Conservation (phyloP, 768 basidiomycete species). For the Rhizopogon salebrosus region DNA sequence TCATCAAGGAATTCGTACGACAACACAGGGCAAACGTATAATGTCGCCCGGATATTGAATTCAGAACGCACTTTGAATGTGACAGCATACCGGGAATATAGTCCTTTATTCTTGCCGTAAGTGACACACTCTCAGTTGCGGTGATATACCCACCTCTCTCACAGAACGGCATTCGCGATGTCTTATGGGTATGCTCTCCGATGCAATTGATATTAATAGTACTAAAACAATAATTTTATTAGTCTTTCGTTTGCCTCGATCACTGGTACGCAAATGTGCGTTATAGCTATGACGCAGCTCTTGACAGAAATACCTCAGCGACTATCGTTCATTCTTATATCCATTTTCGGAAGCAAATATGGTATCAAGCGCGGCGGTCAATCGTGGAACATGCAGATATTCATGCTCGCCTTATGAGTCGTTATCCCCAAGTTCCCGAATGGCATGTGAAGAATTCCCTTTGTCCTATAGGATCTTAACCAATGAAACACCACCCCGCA, state of each 20-base stretch:
- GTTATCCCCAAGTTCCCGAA: conserved; percentile 45
- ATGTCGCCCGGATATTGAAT: conserved; percentile 54
- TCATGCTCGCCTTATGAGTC: conserved; percentile 76
- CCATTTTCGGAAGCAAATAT: conserved; percentile 77
- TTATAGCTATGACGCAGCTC: not conserved
- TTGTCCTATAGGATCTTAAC: not conserved
- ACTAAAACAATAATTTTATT: conserved; percentile 38
- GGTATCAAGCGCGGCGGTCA: conserved; percentile 62
- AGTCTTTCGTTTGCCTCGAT: conserved; percentile 80
- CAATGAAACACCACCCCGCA: conserved; percentile 18
- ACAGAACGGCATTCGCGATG: conserved; percentile 21
- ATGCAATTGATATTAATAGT: too few species aligned
- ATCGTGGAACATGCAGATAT: conserved; percentile 79
- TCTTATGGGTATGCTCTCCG: conserved; percentile 25
- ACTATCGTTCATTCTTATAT: conserved; percentile 35
- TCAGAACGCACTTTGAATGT: conserved; percentile 48
- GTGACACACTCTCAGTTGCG: conserved; percentile 10
- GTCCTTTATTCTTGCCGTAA: conserved; percentile 53
- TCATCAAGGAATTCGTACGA: conserved; percentile 60
- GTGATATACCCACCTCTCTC: not conserved
- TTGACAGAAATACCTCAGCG: conserved; percentile 10
- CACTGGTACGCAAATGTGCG: conserved; percentile 43
- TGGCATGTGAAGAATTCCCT: not conserved
- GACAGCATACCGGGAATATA: conserved; percentile 48
- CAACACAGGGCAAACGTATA: conserved; percentile 50